phyloP scores from a whole-genome alignment of 2,329 filamentous ascomycete genomes.

The Botrytis porri region DNA sequence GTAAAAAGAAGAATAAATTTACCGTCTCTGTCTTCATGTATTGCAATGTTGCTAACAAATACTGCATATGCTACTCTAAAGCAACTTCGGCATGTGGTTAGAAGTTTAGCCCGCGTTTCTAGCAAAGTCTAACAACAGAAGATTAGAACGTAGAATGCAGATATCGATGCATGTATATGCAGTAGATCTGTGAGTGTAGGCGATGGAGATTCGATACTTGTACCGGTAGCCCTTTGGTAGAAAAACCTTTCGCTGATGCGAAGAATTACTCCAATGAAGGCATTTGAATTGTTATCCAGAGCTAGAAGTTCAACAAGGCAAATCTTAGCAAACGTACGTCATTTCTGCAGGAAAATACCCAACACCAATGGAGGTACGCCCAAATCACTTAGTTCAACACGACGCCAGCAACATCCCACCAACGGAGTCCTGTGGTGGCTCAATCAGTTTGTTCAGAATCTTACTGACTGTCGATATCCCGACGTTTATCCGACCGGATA shows the following conservation, averaged over 20 bases:
- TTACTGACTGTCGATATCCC: background rate
- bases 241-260: too few species aligned
- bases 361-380: background rate
- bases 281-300: background rate
- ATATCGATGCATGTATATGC: background rate
- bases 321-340: background rate
- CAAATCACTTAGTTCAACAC: background rate
- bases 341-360: constrained; percentile 6
- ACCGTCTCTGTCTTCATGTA: background rate
- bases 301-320: background rate
- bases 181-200: background rate
- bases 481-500: background rate
- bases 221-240: background rate
- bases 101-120: background rate
- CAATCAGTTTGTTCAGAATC: background rate
- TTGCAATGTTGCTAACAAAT: background rate
- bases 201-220: background rate
- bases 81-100: background rate
- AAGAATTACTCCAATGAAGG: background rate
- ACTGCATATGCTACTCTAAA: background rate
- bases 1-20: background rate
- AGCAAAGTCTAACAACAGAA: background rate
- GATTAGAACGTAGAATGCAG: background rate
- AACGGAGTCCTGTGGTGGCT: background rate
- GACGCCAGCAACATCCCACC: background rate